Conservation (phyloP, 179 eudicot genomes). For the Spinacia oleracea region DNA sequence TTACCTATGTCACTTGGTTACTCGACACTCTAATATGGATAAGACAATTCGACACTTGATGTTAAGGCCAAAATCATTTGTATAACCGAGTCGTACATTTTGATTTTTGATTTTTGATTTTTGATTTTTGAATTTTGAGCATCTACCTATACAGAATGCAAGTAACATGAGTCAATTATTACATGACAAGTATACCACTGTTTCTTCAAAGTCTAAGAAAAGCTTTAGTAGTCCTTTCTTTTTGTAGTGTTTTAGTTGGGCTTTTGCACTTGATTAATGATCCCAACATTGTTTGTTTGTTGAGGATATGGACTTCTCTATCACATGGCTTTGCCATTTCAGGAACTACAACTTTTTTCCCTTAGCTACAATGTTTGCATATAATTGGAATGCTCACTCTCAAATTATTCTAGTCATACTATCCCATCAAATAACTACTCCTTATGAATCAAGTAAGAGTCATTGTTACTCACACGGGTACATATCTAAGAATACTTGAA, state of each 20-base stretch:
- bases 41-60: too few species aligned
- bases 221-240: background rate
- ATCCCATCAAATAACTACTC: too few species aligned
- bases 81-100: too few species aligned
- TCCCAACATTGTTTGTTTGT: background rate
- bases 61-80: too few species aligned
- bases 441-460: background rate
- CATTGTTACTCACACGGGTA: too few species aligned
- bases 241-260: background rate
- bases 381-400: conserved; percentile 21
- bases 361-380: too few species aligned
- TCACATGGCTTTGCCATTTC: background rate
- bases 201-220: conserved; percentile 9
- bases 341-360: background rate
- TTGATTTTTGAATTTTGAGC: too few species aligned
- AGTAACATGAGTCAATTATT: background rate
- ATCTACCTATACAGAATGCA: too few species aligned
- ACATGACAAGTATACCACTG: background rate
- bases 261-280: background rate
- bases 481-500: too few species aligned
- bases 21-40: too few species aligned
- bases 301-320: background rate
- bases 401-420: background rate
- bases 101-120: too few species aligned
- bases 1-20: background rate